These are phyloP conservation scores for Leccinum arenicola DNA, from an alignment of 768 basidiomycete species.

Conservation along the genomic window DNA sequence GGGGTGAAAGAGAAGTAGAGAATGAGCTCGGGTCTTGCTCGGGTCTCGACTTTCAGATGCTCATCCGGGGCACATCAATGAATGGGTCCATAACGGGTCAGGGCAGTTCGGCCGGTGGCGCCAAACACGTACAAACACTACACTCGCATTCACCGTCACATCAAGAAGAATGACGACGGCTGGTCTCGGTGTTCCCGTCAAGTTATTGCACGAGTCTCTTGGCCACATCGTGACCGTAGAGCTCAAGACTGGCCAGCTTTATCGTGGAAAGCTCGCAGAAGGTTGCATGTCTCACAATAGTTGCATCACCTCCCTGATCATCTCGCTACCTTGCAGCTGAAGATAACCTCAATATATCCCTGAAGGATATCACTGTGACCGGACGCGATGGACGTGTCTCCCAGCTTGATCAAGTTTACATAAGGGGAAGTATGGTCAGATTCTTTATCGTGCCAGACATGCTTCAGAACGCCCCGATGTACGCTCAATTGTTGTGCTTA, in stretches of 20 bases:
- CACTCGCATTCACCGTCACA: conserved; percentile 9
- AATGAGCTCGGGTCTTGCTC: not conserved
- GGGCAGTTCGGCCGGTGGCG: not conserved
- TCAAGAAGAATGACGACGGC: conserved; percentile 39
- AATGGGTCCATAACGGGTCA: not conserved
- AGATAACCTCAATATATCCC: conserved; percentile 95
- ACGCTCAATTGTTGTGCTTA: conserved; percentile 31
- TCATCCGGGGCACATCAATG: not conserved
- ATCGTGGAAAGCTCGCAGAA: conserved; percentile 96
- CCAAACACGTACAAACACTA: conserved; percentile 21
- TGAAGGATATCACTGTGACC: conserved; percentile 96
- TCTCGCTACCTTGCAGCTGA: conserved; percentile 63
- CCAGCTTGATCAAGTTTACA: conserved; percentile 98
- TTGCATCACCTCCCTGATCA: conserved; percentile 18
- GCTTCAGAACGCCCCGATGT: conserved; percentile 99
- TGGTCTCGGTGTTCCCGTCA: conserved; percentile 91
- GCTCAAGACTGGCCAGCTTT: conserved; percentile 95
- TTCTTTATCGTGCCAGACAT: conserved; percentile 99
- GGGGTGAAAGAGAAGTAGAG: not conserved
- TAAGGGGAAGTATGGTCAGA: conserved; percentile 95
- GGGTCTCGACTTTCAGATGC: not conserved
- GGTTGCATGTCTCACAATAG: conserved; percentile 41
- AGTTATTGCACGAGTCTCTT: conserved; percentile 92
- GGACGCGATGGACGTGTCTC: conserved; percentile 98
- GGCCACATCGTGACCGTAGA: conserved; percentile 98